Base-by-base conservation (phyloP, 805 yeast species). In the Kodamaea neixiangensis region DNA sequence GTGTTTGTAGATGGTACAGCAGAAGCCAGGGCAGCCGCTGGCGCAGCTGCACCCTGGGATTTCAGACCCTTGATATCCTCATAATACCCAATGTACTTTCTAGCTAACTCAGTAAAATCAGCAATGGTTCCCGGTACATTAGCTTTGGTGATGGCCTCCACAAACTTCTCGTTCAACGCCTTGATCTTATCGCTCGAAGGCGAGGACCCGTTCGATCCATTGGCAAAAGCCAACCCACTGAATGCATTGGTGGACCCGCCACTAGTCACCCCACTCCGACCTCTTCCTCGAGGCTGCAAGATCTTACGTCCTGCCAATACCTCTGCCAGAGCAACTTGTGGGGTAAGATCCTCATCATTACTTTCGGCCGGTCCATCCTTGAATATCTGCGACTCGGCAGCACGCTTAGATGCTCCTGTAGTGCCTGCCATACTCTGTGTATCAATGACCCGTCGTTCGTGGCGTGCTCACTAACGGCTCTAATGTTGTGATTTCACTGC, bases 271-370 rank as follows among this genome's bases (percentile, higher is more conserved):
- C 29, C 39, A 21, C 14, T 25, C 15, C 13, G 3, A 29, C 50
- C 49, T 40, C 48, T 49, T 9, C 65, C 62, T 62, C 77, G 77
- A 13, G 87, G 86, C 60, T 78, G 74, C 21, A 88, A 78, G 51
- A 89, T 87, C 71, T 83, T 86, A 60, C 97, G 76, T 50, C 71
- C 77, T 21, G 90, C 80, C 78, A 90, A 66, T 5, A 81, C 83
- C 4, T 76, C 82, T 2, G 79, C 73, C 1, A 87, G 75, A 0
- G 96, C 94, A 34, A 63, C 54, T 5, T 52, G 55, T 7, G 48
- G 44, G 11, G 57, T 73, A 4, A 73, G 80, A 14, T 73, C 77
- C 35, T 74, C 71, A 34, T 68, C 72, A 25, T 41, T 39, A 19
- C 48, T 56, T 14, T 35, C 37, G 7, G 49, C 57, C 17, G 48